Evolutionary conservation across 768 basidiomycete genomes (phyloP).

Genomic region (Boletus pseudo-olivaceus): DNA sequence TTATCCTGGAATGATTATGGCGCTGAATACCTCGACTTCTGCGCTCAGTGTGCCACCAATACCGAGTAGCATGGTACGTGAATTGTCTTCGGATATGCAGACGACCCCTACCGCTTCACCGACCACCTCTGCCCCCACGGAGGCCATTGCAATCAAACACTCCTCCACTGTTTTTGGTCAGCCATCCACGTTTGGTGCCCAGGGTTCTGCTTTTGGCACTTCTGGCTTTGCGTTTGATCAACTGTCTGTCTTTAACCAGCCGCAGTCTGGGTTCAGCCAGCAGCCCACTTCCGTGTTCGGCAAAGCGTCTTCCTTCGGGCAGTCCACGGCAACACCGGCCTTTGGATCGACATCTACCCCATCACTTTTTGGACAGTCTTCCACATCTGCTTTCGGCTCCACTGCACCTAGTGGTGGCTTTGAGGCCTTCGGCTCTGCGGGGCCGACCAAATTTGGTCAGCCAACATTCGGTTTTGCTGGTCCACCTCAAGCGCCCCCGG

Average conservation of each 20-base stretch:
- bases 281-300: conserved; percentile 25
- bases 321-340: conserved; percentile 5
- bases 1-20: conserved; percentile 54
- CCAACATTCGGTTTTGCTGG: conserved; percentile 22
- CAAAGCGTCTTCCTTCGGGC: conserved; percentile 22
- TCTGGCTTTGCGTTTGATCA: conserved; percentile 32
- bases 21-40: conserved; percentile 10
- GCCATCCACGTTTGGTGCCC: conserved; percentile 26
- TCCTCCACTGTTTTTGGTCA: conserved; percentile 36
- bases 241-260: conserved; percentile 21
- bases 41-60: conserved; percentile 2
- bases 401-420: conserved; percentile 25
- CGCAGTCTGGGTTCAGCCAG: conserved; percentile 12
- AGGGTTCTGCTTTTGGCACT: conserved; percentile 16
- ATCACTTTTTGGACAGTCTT: conserved; percentile 20
- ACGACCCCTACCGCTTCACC: conserved; percentile 25
- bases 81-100: conserved; percentile 31
- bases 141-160: conserved; percentile 28
- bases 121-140: conserved; percentile 12
- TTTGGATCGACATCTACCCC: conserved; percentile 16
- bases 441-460: conserved; percentile 33
- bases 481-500: conserved; percentile 5
- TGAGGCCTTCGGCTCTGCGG: conserved; percentile 31
- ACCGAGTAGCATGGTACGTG: conserved; percentile 25
- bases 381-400: conserved; percentile 22